Conservation (phyloP, 768 basidiomycete species). For the Phanerodontia chrysosporium region DNA sequence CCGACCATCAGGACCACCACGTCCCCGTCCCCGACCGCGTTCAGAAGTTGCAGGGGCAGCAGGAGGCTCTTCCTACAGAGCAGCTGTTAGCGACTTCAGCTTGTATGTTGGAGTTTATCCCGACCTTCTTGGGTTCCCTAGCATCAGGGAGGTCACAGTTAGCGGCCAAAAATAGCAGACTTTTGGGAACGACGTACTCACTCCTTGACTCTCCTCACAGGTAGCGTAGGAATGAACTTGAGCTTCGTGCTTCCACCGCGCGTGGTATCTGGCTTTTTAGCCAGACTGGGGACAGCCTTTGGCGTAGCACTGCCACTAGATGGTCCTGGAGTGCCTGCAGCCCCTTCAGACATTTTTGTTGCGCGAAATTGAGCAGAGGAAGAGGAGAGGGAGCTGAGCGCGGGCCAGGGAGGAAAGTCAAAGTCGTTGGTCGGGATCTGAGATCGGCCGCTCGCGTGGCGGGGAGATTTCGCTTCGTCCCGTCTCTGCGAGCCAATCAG, state of each 20-base stretch:
- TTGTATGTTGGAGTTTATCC: slow-evolving; percentile 11
- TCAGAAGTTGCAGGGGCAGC: slow-evolving; percentile 23
- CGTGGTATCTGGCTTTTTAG: slow-evolving; percentile 67
- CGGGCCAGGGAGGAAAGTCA: too few relatives aligned
- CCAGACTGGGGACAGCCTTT: slow-evolving; percentile 74
- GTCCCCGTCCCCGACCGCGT: slow-evolving; percentile 45
- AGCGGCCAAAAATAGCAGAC: slow-evolving; percentile 12
- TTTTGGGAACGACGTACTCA: slow-evolving; percentile 37
- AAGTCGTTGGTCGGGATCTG: neutral
- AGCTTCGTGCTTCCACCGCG: slow-evolving; percentile 71
- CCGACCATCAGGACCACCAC: slow-evolving; percentile 17
- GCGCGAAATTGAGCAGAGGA: neutral
- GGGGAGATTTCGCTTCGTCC: too few relatives aligned
- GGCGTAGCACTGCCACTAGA: slow-evolving; percentile 17
- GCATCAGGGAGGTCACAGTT: neutral
- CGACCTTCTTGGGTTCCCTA: slow-evolving; percentile 65
- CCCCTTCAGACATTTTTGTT: slow-evolving; percentile 17
- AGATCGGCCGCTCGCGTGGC: neutral
- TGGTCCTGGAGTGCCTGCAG: slow-evolving; percentile 4
- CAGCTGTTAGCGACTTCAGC: neutral
- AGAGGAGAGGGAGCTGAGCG: neutral
- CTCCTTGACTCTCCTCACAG: slow-evolving; percentile 76
- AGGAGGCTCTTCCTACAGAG: slow-evolving; percentile 15
- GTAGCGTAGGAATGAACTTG: slow-evolving; percentile 77
- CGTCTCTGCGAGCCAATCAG: neutral